Conservation (phyloP, 2,329 filamentous ascomycete species). For the Scopulariopsis brevicaulis region DNA sequence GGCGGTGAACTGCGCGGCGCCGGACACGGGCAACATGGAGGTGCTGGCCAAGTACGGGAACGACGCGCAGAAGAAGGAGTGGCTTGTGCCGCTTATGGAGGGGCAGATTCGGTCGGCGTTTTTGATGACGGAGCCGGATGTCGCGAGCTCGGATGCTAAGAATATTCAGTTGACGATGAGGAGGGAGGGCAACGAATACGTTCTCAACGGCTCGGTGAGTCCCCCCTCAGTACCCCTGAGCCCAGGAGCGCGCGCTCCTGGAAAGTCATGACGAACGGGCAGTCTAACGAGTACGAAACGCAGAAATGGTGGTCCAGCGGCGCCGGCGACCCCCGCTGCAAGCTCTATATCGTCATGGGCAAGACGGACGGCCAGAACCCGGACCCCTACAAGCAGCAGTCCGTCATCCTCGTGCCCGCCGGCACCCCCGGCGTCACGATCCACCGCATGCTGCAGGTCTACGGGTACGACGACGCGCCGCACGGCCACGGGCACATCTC, state of each 20-base stretch:
- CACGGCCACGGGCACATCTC: conserved; percentile 91
- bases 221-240: neutral
- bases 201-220: conserved; percentile 74
- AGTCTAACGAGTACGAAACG: neutral
- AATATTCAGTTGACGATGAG: conserved; percentile 82
- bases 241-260: too few relatives aligned
- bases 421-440: conserved; percentile 79
- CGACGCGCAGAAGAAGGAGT: conserved; percentile 71
- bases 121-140: conserved; percentile 85
- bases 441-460: conserved; percentile 85
- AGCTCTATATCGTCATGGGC: conserved; percentile 94
- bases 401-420: conserved; percentile 79
- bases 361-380: conserved; percentile 70
- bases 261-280: neutral
- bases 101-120: conserved; percentile 84
- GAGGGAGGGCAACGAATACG: conserved; percentile 75
- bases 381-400: conserved; percentile 81
- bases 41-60: conserved; percentile 86
- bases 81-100: conserved; percentile 71
- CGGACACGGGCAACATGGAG: conserved; percentile 94
- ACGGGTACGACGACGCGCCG: conserved; percentile 95
- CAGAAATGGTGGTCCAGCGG: conserved; percentile 99
- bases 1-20: conserved; percentile 81
- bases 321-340: conserved; percentile 83
- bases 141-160: conserved; percentile 82